phyloP scores from a whole-genome alignment of 202 grass and related monocot genomes.

The Miscanthus sacchariflorus region DNA sequence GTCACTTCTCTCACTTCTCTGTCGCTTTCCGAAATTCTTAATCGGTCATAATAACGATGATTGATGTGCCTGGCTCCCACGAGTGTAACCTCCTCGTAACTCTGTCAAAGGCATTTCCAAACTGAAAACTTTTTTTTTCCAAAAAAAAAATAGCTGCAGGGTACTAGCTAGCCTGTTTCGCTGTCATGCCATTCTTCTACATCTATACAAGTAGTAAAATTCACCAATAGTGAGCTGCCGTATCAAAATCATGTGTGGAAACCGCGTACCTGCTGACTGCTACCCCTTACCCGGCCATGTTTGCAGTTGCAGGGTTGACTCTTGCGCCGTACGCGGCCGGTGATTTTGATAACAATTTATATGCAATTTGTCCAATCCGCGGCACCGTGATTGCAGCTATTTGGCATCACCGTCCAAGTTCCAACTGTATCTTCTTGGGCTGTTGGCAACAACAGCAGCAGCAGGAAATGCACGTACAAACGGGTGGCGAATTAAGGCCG shows the following conservation, averaged over 20 bases:
- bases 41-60: background rate
- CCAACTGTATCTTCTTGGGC: background rate
- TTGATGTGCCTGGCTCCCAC: background rate
- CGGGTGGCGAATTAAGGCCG: background rate
- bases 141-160: background rate
- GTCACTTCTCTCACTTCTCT: background rate
- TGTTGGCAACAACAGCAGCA: background rate
- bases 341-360: slow-evolving; percentile 30
- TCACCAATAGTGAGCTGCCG: background rate
- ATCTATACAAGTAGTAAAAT: background rate
- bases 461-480: background rate
- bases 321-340: slow-evolving; percentile 21
- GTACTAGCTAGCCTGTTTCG: background rate
- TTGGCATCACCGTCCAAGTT: slow-evolving; percentile 28
- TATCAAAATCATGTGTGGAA: background rate
- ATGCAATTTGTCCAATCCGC: background rate
- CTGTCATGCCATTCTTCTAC: background rate
- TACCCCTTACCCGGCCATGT: background rate
- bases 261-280: background rate
- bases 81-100: background rate
- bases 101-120: background rate
- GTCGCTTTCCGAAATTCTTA: background rate
- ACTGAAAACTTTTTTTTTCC: background rate
- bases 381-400: slow-evolving; percentile 27
- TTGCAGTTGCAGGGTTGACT: slow-evolving; percentile 28